Conservation (phyloP, 2,329 filamentous ascomycete genomes). For the Mollisiaceae sp. region DNA sequence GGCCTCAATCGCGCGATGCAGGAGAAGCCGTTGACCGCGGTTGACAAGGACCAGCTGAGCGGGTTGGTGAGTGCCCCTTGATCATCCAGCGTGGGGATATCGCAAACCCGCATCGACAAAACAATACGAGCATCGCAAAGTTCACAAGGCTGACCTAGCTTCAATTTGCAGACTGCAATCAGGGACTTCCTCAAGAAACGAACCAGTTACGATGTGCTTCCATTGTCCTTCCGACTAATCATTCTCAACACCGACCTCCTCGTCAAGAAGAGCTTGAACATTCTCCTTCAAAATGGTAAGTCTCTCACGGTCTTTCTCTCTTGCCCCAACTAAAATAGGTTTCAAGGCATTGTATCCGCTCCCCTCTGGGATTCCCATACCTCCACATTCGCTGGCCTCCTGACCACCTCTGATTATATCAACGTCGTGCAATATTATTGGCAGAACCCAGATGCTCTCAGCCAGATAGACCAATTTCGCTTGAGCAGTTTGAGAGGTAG, state of each 20-base stretch:
- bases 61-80: constrained; percentile 67
- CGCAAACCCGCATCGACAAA: neutral
- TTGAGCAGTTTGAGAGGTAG: constrained; percentile 88
- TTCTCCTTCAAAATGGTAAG: constrained; percentile 92
- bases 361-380: constrained; percentile 95
- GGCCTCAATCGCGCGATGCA: constrained; percentile 41
- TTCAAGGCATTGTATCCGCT: constrained; percentile 90
- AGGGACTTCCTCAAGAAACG: constrained; percentile 95
- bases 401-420: constrained; percentile 97
- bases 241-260: constrained; percentile 93
- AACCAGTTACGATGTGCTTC: constrained; percentile 96
- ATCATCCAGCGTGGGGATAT: neutral
- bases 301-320: constrained; percentile 17
- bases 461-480: constrained; percentile 90
- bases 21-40: constrained; percentile 56
- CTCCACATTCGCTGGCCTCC: constrained; percentile 89
- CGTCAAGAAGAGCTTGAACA: constrained; percentile 96
- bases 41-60: constrained; percentile 79
- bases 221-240: constrained; percentile 93
- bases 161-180: constrained; percentile 72
- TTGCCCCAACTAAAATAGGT: constrained; percentile 16
- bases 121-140: constrained; percentile 16
- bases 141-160: constrained; percentile 38
- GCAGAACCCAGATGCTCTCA: constrained; percentile 89
- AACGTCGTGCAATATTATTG: constrained; percentile 99